Evolutionary conservation across 805 yeast genomes (phyloP).

Genomic region (Suhomyces vadensis): DNA sequence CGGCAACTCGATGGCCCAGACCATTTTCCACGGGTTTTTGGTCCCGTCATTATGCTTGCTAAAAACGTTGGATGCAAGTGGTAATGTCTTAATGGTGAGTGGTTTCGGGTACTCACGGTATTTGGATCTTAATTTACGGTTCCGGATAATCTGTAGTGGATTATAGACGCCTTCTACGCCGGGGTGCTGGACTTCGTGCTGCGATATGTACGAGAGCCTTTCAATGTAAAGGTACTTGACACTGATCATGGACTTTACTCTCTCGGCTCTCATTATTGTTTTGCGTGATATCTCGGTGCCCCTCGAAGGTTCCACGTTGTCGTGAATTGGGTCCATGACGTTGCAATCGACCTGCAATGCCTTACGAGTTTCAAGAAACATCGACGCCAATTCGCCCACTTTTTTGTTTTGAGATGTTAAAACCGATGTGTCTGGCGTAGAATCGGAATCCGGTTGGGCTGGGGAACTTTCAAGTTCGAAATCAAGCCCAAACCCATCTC

Average conservation of each 20-base stretch:
- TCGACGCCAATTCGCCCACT: constrained; percentile 39
- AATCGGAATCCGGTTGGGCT: not conserved
- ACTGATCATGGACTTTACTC: constrained; percentile 48
- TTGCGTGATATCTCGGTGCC: constrained; percentile 29
- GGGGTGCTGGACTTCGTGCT: constrained; percentile 31
- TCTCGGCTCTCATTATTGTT: constrained; percentile 49
- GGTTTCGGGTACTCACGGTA: constrained; percentile 49
- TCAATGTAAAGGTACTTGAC: constrained; percentile 52
- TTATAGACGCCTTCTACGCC: constrained; percentile 72
- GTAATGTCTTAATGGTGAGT: constrained; percentile 48
- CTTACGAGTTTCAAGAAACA: constrained; percentile 44
- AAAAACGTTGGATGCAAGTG: constrained; percentile 67
- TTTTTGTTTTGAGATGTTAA: constrained; percentile 21
- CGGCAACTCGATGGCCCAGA: constrained; percentile 66
- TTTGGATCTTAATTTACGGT: constrained; percentile 58
- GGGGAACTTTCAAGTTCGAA: not conserved
- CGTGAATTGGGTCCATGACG: constrained; percentile 32
- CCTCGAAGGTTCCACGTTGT: constrained; percentile 6
- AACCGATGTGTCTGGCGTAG: constrained; percentile 1
- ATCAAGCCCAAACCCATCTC: constrained; percentile 4
- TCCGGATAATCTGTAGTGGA: constrained; percentile 80
- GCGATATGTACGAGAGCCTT: constrained; percentile 29
- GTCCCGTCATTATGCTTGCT: constrained; percentile 33
- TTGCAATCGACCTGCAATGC: constrained; percentile 44
- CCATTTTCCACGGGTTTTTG: constrained; percentile 44